Evolutionary conservation across 2,329 filamentous ascomycete genomes (phyloP).

Genomic region (Aspergillus sergii): DNA sequence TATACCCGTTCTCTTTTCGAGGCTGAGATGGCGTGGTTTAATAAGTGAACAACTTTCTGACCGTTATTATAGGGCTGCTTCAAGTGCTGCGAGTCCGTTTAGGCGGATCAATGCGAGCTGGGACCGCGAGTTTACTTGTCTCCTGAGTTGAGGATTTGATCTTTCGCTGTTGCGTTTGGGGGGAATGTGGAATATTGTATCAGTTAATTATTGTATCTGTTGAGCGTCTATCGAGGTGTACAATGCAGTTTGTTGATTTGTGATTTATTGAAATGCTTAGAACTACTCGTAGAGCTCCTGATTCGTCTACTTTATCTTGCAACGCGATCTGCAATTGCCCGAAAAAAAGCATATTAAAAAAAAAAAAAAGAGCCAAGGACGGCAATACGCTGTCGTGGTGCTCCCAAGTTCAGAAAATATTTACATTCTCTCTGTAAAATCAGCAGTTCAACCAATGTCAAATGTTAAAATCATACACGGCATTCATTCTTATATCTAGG

Average conservation of each 20-base stretch:
- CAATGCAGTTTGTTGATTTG: not conserved
- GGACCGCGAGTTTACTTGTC: not conserved
- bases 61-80: not conserved
- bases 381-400: not conserved
- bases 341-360: not conserved
- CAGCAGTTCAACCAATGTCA: not conserved
- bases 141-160: not conserved
- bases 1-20: not conserved
- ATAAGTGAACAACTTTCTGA: not conserved
- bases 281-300: not conserved
- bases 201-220: not conserved
- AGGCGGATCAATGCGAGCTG: rapidly evolving
- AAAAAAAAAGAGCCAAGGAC: not conserved
- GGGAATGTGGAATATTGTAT: too few relatives aligned
- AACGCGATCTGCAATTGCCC: not conserved
- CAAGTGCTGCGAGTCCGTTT: slow-evolving; percentile 2
- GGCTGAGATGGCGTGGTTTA: not conserved
- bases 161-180: not conserved
- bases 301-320: not conserved
- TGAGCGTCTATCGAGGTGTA: not conserved
- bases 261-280: not conserved
- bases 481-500: not conserved
- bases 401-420: not conserved
- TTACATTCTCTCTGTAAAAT: not conserved
- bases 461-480: too few relatives aligned